These are phyloP conservation scores for Fonsecaea erecta DNA, from an alignment of 2,329 filamentous ascomycete species.

Conservation along the genomic window DNA sequence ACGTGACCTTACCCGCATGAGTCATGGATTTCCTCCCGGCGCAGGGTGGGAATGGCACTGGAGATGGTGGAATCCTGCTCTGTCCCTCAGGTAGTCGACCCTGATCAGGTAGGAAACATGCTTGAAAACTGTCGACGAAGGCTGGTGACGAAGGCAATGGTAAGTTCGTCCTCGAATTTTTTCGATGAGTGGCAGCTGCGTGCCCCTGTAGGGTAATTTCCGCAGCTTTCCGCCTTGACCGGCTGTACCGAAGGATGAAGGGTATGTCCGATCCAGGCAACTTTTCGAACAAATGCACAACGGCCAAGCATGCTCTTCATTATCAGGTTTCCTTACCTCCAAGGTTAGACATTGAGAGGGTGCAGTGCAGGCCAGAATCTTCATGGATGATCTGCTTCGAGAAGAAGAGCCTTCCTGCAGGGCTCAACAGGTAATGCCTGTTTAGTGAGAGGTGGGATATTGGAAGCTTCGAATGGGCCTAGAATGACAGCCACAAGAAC, in stretches of 20 bases:
- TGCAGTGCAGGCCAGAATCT: background rate
- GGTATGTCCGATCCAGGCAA: slow-evolving; percentile 12
- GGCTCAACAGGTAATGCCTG: background rate
- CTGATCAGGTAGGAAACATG: background rate
- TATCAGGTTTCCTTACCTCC: background rate
- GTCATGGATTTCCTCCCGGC: background rate
- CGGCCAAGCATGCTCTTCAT: background rate
- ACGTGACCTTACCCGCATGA: background rate
- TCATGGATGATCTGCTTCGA: background rate
- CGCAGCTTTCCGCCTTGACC: slow-evolving; percentile 31
- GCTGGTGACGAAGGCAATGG: background rate
- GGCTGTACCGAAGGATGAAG: slow-evolving; percentile 19
- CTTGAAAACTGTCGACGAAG: background rate
- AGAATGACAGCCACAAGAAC: background rate
- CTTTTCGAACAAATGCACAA: background rate
- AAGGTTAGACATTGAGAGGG: background rate
- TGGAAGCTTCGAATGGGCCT: background rate
- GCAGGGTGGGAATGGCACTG: background rate
- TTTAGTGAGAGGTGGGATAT: background rate
- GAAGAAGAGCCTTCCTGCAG: background rate
- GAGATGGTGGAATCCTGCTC: background rate
- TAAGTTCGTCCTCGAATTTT: background rate
- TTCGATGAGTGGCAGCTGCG: background rate
- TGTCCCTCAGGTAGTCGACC: background rate
- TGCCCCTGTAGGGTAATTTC: slow-evolving; percentile 26